Base-by-base conservation (phyloP, 139 green algal genomes). In the Choricystis sp. region DNA sequence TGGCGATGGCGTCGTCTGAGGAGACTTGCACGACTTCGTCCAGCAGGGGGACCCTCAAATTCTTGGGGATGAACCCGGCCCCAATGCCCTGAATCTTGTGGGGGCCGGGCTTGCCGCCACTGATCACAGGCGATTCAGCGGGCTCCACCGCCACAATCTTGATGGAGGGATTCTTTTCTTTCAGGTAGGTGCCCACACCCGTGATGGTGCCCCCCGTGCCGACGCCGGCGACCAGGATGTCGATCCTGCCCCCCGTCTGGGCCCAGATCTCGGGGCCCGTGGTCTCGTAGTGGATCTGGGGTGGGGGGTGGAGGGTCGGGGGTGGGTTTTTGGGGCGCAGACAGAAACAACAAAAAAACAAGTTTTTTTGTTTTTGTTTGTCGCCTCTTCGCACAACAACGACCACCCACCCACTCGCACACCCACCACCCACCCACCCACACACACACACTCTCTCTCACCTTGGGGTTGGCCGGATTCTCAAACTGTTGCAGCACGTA, bases 201-300 rank as follows among this genome's bases (percentile, higher is more conserved):
- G 85, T 91, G 69, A 96, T 82, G 30, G 89, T 96, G 68, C 89
- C 89, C 62, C 89, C 89, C 3, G 89, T 95, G 60, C 88, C 88
- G 25, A 96, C 82, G 29, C 88, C 92, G 2, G 73, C 72, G 27
- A 98, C 79, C 4, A 97, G 68, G 31, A 95, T 85, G 78, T 96
- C 92, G 19, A 98, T 74, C 26, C 81, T 64, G 23, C 90, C 90
- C 14, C 63, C 77, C 19, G 90, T 92, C 56, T 87, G 80, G 1
- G 76, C 28, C 85, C 86, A 97, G 31, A 97, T 89, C 70, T 97
- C 90, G 5, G 72, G 72, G 14, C 90, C 90, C 1, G 89, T 95
- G 19, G 81, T 87, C 4, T 60, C 14, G 31, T 88, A 87, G 65
- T 85, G 81, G 29, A 29, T 20, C 40, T 52, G 40, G n/a, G n/a